Evolutionary conservation across 257 asterid genomes (phyloP).

Genomic region (Rubia yunnanensis): DNA sequence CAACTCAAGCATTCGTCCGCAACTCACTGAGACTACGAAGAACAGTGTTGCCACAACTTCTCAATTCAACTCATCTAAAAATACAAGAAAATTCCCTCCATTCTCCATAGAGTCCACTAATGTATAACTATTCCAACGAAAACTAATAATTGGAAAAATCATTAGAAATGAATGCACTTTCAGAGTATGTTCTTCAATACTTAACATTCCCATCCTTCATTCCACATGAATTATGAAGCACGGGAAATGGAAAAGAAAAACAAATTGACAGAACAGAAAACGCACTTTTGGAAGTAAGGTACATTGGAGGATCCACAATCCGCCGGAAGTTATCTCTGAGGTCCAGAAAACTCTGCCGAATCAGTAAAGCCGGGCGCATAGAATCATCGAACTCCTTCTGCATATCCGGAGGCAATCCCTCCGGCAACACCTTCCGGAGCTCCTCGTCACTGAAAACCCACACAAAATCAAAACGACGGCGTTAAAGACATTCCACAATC

Average conservation of each 20-base stretch:
- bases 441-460: constrained; percentile 51
- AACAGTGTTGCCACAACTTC: not conserved
- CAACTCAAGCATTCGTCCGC: not conserved
- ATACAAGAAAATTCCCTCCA: not conserved
- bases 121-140: not conserved
- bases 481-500: constrained; percentile 1
- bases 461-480: not conserved
- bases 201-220: not conserved
- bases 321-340: constrained; percentile 82
- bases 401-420: constrained; percentile 91
- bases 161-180: not conserved
- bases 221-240: not conserved
- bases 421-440: constrained; percentile 57
- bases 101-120: not conserved
- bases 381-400: constrained; percentile 86
- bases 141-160: not conserved
- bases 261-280: not conserved
- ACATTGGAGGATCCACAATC: constrained; percentile 63
- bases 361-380: constrained; percentile 69
- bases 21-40: not conserved
- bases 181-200: not conserved
- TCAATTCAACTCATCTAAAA: not conserved
- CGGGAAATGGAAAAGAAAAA: not conserved
- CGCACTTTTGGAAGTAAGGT: constrained; percentile 47
- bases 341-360: constrained; percentile 71